Evolutionary conservation across 2,329 filamentous ascomycete genomes (phyloP), one percentile per base, ranked within the genome.

Genomic region (Fusarium sp.): DNA sequence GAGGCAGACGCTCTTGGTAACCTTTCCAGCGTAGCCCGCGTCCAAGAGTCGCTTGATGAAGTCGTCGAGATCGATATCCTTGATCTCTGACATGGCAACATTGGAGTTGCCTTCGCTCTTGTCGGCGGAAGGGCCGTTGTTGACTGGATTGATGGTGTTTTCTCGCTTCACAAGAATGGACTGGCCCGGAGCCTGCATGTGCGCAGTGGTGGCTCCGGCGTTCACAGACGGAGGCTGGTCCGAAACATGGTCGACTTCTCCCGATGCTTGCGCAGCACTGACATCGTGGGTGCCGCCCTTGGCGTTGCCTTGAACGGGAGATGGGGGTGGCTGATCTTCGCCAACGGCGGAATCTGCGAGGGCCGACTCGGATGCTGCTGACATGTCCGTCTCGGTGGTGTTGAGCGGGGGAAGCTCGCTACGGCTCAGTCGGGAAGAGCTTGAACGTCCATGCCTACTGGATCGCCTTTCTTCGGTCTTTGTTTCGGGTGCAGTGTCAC

Each of bases 31-130:
- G 77, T 99, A 99, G 14, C 92, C 96, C 11, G 96, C 95, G 79
- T 99, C 96, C 54, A 99, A 84, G 43, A 99, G 87, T 43, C 96
- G 90, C 74, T 94, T 94, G 77, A 99, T 99, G 85, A 97, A 97
- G 76, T 99, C 96, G 76, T 99, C 96, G 30, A 99, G 84, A 77
- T 99, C 96, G 71, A 96, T 92, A 35, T 94, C 89, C 79, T 97
- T 97, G 75, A 98, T 88, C 22, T 96, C 93, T 56, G 92, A 89
- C 85, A 98, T 96, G 66, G 92, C 92, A 80, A 97, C 92, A 55
- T 81, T 83, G 9, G 81, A 77, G 56, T 78, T 78, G 4, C 81
- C 77, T 46, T 89, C 87, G 22, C 69, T 56, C 62, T 76, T 79
- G 54, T 82, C 79, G 56, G 85, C 83, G 33, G 85, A 73, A n/a